Evolutionary conservation across 2,329 filamentous ascomycete species (phyloP).

Genomic region (Clonostachys rhizophaga): DNA sequence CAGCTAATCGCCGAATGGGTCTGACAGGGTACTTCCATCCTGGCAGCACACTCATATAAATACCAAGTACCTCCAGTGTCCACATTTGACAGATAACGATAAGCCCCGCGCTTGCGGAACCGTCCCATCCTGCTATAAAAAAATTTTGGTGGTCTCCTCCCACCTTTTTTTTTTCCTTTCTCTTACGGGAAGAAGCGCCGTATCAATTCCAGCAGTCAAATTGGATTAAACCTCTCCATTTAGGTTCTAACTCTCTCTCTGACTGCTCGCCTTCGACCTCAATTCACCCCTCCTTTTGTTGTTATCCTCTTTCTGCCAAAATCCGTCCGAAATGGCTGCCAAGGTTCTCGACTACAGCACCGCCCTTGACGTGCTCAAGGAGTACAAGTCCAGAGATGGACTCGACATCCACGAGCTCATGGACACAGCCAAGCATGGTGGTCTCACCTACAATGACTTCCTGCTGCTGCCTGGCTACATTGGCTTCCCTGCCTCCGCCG

Average conservation of each 20-base stretch:
- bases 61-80: no score
- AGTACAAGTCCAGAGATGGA: conserved; percentile 79
- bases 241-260: conserved; percentile 5
- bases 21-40: no score
- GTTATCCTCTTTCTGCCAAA: conserved; percentile 12
- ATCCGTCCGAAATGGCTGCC: conserved; percentile 27
- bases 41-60: no score
- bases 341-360: conserved; percentile 67
- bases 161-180: conserved; percentile 29
- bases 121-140: no score
- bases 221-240: neutral
- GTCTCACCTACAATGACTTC: conserved; percentile 98
- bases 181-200: conserved; percentile 49
- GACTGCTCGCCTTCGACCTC: conserved; percentile 36
- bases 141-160: no score
- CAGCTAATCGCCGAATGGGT: no score
- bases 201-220: conserved; percentile 29
- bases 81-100: no score
- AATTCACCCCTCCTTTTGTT: conserved; percentile 11
- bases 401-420: conserved; percentile 82
- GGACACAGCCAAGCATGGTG: conserved; percentile 87
- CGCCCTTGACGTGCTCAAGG: conserved; percentile 75
- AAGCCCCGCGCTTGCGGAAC: no score
- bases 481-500: conserved; percentile 90
- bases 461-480: conserved; percentile 95